Conservation (phyloP, 2,329 filamentous ascomycete species). For the Xylariaceae sp. region DNA sequence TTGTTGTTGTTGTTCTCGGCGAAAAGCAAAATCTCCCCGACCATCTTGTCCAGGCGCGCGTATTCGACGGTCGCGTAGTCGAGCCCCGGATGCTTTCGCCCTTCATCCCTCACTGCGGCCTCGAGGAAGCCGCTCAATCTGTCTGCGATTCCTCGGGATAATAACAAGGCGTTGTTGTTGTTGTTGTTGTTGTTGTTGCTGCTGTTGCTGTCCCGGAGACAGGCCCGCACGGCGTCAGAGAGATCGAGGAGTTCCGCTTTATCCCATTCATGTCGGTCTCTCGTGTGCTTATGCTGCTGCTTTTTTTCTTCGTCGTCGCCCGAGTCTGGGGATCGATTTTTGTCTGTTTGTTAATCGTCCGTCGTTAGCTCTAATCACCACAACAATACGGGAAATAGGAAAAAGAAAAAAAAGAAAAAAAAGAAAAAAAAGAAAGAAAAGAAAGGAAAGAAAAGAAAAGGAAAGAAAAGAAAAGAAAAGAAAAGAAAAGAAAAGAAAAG, state of each 20-base stretch:
- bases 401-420: too few relatives aligned
- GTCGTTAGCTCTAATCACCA: too few relatives aligned
- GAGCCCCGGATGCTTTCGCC: conserved; percentile 29
- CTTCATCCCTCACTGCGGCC: conserved; percentile 36
- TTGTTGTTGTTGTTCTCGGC: conserved; percentile 26
- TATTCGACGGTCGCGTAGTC: conserved; percentile 36
- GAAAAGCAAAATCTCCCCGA: conserved; percentile 44
- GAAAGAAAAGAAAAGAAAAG: too few relatives aligned
- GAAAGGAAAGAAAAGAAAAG: too few relatives aligned
- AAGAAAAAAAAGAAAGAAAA: too few relatives aligned
- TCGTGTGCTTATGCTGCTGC: conserved; percentile 7
- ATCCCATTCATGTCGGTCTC: conserved; percentile 17
- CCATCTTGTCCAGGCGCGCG: conserved; percentile 31
- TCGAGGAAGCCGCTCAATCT: conserved; percentile 37
- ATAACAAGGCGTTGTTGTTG: neutral
- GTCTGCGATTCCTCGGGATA: conserved; percentile 26
- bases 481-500: too few relatives aligned
- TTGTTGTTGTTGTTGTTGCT: conserved; percentile 17
- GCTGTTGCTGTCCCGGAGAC: conserved; percentile 29
- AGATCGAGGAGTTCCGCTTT: conserved; percentile 32
- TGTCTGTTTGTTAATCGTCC: too few relatives aligned
- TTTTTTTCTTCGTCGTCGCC: too few relatives aligned
- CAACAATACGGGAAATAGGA: too few relatives aligned
- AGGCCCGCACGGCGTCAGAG: conserved; percentile 38
- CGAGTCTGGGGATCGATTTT: too few relatives aligned